These are phyloP conservation scores for Dothidotthia symphoricarpi DNA, from an alignment of 2,329 filamentous ascomycete species.

Conservation along the genomic window DNA sequence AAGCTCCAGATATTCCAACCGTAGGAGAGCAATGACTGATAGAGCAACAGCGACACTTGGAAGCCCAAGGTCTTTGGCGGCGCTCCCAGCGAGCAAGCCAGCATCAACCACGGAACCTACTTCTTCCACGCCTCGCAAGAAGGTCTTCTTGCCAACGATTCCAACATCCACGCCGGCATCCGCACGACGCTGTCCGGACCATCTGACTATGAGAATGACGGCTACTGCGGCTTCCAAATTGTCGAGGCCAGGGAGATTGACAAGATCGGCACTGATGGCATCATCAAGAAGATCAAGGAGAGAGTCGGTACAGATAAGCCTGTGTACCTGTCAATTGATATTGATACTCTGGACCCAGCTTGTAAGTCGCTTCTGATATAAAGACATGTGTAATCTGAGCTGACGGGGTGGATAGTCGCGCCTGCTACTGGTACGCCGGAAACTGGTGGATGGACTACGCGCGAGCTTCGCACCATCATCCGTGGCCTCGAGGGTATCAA, in stretches of 20 bases:
- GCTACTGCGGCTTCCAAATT: slow-evolving; percentile 80
- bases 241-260: slow-evolving; percentile 73
- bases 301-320: slow-evolving; percentile 72
- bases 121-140: slow-evolving; percentile 81
- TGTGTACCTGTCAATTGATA: slow-evolving; percentile 81
- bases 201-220: slow-evolving; percentile 81
- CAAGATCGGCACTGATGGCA: slow-evolving; percentile 67
- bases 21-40: slow-evolving; percentile 12
- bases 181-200: slow-evolving; percentile 76
- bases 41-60: slow-evolving; percentile 55
- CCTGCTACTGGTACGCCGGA: slow-evolving; percentile 74
- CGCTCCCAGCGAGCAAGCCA: slow-evolving; percentile 70
- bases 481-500: slow-evolving; percentile 68
- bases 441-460: slow-evolving; percentile 72
- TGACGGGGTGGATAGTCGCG: slow-evolving; percentile 51
- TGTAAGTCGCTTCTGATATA: slow-evolving; percentile 51
- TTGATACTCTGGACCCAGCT: slow-evolving; percentile 82
- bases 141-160: slow-evolving; percentile 75
- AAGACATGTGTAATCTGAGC: background rate
- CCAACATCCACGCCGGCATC: slow-evolving; percentile 84
- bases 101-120: slow-evolving; percentile 85
- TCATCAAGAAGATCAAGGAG: slow-evolving; percentile 74
- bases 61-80: slow-evolving; percentile 84
- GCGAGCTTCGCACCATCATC: slow-evolving; percentile 70
- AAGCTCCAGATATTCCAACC: slow-evolving; percentile 25